Evolutionary conservation across 176 grass and related monocot genomes (phyloP), one percentile per base, ranked within the genome.

Genomic region (Musa acuminata): DNA sequence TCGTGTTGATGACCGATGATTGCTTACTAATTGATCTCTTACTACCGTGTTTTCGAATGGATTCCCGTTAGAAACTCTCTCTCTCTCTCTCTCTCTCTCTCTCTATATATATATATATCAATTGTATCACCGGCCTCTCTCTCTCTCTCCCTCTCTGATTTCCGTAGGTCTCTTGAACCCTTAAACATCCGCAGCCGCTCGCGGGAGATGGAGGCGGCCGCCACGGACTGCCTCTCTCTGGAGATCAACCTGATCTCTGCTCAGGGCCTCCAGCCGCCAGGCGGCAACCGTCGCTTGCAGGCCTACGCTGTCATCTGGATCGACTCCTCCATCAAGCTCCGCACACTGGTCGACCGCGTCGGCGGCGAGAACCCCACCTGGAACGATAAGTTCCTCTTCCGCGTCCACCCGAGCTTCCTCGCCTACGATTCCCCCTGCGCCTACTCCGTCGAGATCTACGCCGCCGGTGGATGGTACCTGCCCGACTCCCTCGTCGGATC

Each of bases 321-420:
- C 51, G 88, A 93, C 62, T 69, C 85, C 1, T 76, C 77, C 52
- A 67, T 86, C 80, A 88, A 81, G 80, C 87, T 98, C 85, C 87
- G 91, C 29, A 91, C 88, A 12, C 80, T 50, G 35, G 24, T 85
- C 72, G 90, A 98, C 72, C 87, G 78, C 35, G 13, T 74, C 23
- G 88, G 94, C 27, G 90, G 87, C 9, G 82, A 79, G 60, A 89
- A 98, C 17, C 94, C 94, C 11, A 87, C 81, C 19, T 98, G 94
- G 94, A 89, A 98, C 80, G 94, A 92, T 74, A 80, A 88, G 72
- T 82, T 98, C 80, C 74, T 98, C 51, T 98, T 98, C 80, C 80
- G 79, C 64, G 82, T 98, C 0, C 90, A 66, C 53, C 66, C 80
- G 21, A 66, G 76, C 55, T 87, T 80, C 80, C 88, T 98, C 77